These are phyloP conservation scores for Leishmania mexicana DNA, from an alignment of 208 protist genomes.

Conservation along the genomic window DNA sequence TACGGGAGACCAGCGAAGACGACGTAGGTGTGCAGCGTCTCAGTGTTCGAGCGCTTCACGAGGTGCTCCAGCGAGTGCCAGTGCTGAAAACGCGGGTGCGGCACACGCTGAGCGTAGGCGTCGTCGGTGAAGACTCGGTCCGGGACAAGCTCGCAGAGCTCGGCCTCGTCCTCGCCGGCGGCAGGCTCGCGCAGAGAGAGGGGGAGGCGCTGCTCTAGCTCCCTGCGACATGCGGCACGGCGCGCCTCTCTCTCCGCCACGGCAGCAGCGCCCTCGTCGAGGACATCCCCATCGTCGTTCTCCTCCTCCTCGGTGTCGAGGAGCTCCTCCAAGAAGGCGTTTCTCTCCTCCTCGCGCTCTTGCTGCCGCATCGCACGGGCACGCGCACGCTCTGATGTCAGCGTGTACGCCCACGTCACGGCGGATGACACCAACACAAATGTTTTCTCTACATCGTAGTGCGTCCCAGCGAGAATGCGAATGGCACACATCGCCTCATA, in stretches of 20 bases:
- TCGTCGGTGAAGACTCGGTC: conserved; percentile 85
- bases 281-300: conserved; percentile 27
- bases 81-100: conserved; percentile 84
- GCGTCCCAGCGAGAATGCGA: conserved; percentile 70
- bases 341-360: conserved; percentile 50
- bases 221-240: conserved; percentile 12
- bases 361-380: conserved; percentile 37
- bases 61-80: conserved; percentile 90
- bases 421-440: conserved; percentile 91
- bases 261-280: conserved; percentile 3
- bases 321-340: conserved; percentile 39
- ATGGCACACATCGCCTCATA: conserved; percentile 88
- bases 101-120: conserved; percentile 81
- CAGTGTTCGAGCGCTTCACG: conserved; percentile 85
- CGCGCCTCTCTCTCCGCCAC: conserved; percentile 20
- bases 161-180: conserved; percentile 41
- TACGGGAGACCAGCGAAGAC: conserved; percentile 92
- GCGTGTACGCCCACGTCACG: conserved; percentile 85
- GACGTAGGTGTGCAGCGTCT: conserved; percentile 91
- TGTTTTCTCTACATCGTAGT: conserved; percentile 93
- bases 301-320: conserved; percentile 39
- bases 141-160: conserved; percentile 61
- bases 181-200: conserved; percentile 27
- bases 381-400: conserved; percentile 50
- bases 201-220: conserved; percentile 25